Conservation (phyloP, 129 eudicot genomes). For the Pulicaria dysenterica region DNA sequence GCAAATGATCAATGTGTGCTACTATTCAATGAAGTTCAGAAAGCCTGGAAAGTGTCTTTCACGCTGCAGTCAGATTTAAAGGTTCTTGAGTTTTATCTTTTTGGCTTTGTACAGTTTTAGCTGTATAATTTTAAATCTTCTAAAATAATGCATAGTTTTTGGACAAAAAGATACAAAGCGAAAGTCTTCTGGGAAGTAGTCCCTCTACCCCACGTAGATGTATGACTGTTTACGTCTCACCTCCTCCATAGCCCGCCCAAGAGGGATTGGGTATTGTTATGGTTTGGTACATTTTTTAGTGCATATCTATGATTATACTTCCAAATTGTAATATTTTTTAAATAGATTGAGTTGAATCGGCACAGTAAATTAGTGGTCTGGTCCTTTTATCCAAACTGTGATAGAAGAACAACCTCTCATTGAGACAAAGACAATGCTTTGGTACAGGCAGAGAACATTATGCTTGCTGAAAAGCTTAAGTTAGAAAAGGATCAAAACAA, state of each 20-base stretch:
- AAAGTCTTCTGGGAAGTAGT: no score
- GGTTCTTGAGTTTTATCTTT: constrained; percentile 45
- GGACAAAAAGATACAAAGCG: no score
- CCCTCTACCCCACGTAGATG: no score
- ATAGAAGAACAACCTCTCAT: no score
- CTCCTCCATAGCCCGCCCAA: no score
- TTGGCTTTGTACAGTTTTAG: constrained; percentile 11
- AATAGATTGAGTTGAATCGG: no score
- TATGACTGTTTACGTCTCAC: no score
- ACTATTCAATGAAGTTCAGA: constrained; percentile 95
- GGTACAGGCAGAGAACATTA: constrained; percentile 76
- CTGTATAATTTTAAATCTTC: background rate
- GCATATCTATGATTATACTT: constrained; percentile 19
- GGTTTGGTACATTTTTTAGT: no score
- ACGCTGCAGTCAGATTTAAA: constrained; percentile 90
- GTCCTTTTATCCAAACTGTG: no score
- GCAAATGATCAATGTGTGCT: constrained; percentile 92
- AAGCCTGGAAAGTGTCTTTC: constrained; percentile 98
- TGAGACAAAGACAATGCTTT: background rate
- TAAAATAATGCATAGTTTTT: no score
- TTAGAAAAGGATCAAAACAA: constrained; percentile 84
- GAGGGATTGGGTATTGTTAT: no score
- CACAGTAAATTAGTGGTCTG: no score
- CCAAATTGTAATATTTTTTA: constrained; percentile 7
- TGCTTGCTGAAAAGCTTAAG: constrained; percentile 74